A percentile compares a stretch with the other conserved stretches of the same genome.
Conservation (phyloP, 345 rosid genomes). For the Raphanus sativus region DNA sequence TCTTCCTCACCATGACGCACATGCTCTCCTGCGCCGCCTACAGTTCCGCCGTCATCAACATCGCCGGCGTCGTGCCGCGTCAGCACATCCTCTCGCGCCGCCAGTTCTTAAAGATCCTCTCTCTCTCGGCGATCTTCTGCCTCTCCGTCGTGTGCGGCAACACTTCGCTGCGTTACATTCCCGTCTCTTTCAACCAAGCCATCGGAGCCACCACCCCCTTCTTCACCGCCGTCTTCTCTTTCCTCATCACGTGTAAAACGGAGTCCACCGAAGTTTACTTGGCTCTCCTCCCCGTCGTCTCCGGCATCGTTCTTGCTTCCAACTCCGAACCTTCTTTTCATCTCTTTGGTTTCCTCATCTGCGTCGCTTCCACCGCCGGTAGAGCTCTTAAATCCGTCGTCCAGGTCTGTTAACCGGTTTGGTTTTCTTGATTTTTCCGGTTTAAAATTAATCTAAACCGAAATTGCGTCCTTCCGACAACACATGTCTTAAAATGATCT, state of each 20-base stretch:
- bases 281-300: constrained; percentile 83
- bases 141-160: constrained; percentile 97
- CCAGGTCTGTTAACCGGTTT: not conserved
- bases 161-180: constrained; percentile 85
- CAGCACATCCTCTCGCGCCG: constrained; percentile 76
- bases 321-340: constrained; percentile 90
- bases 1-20: constrained; percentile 89
- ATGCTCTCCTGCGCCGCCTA: constrained; percentile 85
- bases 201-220: constrained; percentile 99
- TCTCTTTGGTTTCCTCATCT: constrained; percentile 84
- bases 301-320: constrained; percentile 86
- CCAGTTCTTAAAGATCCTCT: constrained; percentile 80
- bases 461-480: not conserved
- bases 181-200: constrained; percentile 93
- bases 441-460: not conserved
- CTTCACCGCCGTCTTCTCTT: constrained; percentile 88
- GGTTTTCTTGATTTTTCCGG: not conserved
- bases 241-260: constrained; percentile 77
- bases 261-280: constrained; percentile 83
- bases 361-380: constrained; percentile 58
- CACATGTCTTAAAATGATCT: not conserved
- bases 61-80: constrained; percentile 76
- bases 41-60: constrained; percentile 68
- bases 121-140: constrained; percentile 82
- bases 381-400: not conserved